A percentile compares a stretch with the other conserved stretches of the same genome.
These are phyloP conservation scores for Quercus aquifolioides DNA, from an alignment of 306 rosid genomes.

Conservation along the genomic window DNA sequence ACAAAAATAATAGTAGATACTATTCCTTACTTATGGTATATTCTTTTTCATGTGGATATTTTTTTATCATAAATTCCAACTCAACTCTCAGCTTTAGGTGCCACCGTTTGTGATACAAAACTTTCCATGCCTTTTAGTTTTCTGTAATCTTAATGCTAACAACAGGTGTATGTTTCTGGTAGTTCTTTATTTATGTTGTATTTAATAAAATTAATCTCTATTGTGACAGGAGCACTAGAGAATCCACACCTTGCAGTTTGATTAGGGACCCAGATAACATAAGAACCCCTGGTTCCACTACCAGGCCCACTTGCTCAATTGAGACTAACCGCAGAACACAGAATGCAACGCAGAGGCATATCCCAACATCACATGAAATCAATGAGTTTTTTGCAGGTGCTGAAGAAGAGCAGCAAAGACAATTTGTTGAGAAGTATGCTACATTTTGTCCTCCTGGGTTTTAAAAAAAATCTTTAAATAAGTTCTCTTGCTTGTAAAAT, in stretches of 20 bases:
- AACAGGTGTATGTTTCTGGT: background rate
- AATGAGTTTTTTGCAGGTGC: slow-evolving; percentile 78
- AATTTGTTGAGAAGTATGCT: slow-evolving; percentile 77
- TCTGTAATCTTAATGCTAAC: background rate
- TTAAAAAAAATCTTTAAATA: background rate
- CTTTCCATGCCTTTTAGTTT: background rate
- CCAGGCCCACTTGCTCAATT: slow-evolving; percentile 59
- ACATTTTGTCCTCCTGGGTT: background rate
- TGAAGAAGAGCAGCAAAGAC: slow-evolving; percentile 67
- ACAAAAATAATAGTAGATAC: background rate
- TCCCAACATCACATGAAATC: slow-evolving; percentile 73
- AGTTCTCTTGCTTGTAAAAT: slow-evolving; percentile 2
- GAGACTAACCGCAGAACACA: slow-evolving; percentile 44
- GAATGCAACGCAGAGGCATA: slow-evolving; percentile 49
- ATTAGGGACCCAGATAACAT: slow-evolving; percentile 64
- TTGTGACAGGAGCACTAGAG: slow-evolving; percentile 73
- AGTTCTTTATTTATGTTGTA: background rate
- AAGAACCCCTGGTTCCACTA: slow-evolving; percentile 79
- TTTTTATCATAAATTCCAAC: no score
- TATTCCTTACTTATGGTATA: background rate
- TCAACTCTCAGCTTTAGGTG: background rate
- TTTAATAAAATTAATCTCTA: slow-evolving; percentile 7
- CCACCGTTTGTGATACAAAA: background rate
- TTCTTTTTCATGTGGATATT: background rate
- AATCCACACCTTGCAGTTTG: slow-evolving; percentile 92